Evolutionary conservation across 768 basidiomycete species (phyloP).

Genomic region (Brasilioporus rufonigricans): DNA sequence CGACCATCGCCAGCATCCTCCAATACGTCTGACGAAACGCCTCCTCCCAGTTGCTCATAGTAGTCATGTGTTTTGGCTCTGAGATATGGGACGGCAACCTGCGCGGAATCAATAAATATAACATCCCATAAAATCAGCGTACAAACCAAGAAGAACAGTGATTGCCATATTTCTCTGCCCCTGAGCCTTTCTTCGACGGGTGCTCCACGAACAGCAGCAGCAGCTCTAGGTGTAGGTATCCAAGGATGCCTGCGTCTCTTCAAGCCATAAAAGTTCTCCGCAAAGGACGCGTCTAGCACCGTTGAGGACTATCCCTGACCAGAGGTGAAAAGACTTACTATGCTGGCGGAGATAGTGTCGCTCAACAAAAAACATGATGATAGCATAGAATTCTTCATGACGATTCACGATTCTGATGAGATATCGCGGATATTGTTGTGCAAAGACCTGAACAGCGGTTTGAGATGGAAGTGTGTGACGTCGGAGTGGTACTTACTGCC

Average conservation of each 20-base stretch:
- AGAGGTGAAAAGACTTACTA: conserved; percentile 45
- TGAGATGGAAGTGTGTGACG: not conserved
- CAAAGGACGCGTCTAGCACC: conserved; percentile 79
- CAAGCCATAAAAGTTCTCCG: conserved; percentile 95
- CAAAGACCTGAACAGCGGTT: conserved; percentile 68
- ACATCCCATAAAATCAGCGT: not conserved
- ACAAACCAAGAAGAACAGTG: conserved; percentile 77
- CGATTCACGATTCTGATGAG: conserved; percentile 86
- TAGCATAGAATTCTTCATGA: conserved; percentile 95
- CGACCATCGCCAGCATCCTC: conserved; percentile 49
- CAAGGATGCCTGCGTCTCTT: conserved; percentile 73
- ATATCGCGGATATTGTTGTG: conserved; percentile 92
- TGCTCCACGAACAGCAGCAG: conserved; percentile 63
- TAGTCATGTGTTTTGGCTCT: conserved; percentile 88
- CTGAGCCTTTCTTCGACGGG: conserved; percentile 66
- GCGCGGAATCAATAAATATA: conserved; percentile 1
- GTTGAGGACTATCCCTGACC: not conserved
- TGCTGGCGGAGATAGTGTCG: conserved; percentile 85
- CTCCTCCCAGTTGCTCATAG: conserved; percentile 88
- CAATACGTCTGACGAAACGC: conserved; percentile 61
- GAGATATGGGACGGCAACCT: conserved; percentile 86
- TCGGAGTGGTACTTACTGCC: conserved; percentile 53
- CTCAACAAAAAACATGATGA: conserved; percentile 87
- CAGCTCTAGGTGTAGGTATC: conserved; percentile 65
- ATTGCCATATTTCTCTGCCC: conserved; percentile 65